Conservation (phyloP, 345 rosid species). For the Populus alba region DNA sequence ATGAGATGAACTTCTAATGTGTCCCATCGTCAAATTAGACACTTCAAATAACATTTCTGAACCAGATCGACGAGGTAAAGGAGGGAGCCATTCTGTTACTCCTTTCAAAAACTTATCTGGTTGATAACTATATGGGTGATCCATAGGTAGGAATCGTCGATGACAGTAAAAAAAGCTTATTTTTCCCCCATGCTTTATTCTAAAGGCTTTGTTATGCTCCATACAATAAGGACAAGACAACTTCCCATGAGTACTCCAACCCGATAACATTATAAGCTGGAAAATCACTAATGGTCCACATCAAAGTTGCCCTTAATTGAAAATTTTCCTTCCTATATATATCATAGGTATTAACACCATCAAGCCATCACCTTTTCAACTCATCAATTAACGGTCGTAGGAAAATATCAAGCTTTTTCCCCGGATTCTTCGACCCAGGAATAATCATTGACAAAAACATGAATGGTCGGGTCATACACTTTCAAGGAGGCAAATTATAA, state of each 20-base stretch:
- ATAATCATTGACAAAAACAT: not conserved
- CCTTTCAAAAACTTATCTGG: not conserved
- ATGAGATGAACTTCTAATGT: too few relatives aligned
- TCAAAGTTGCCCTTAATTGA: too few relatives aligned
- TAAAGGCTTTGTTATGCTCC: too few relatives aligned
- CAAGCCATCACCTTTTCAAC: not conserved
- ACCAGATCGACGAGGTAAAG: not conserved
- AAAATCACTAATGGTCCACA: not conserved
- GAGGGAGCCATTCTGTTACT: not conserved
- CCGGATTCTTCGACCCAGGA: not conserved
- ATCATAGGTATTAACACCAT: not conserved
- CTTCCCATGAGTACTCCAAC: not conserved
- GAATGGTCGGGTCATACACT: not conserved
- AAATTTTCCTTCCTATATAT: not conserved
- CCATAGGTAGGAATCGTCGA: not conserved
- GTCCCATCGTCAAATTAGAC: too few relatives aligned
- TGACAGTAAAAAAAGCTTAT: not conserved
- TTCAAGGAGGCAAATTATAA: not conserved
- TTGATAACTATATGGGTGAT: not conserved
- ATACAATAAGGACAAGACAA: not conserved
- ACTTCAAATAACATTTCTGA: too few relatives aligned
- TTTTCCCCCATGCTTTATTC: not conserved
- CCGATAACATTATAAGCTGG: not conserved
- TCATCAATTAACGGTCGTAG: not conserved
- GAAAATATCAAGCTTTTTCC: not conserved